Evolutionary conservation across 2,329 filamentous ascomycete species (phyloP).

Genomic region (Thyridium curvatum): DNA sequence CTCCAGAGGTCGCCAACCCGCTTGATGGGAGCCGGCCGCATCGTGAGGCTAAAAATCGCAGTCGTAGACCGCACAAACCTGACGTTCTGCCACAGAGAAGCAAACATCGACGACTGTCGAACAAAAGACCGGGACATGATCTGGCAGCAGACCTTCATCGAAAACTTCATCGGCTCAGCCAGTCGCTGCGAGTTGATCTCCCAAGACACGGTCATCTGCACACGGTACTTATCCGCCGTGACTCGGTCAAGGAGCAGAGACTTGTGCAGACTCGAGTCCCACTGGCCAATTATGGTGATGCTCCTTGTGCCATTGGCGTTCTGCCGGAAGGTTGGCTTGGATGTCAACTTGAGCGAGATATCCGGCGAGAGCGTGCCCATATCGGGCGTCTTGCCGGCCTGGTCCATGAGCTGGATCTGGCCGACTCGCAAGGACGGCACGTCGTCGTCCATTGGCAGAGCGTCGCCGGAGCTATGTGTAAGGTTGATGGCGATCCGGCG

Average conservation of each 20-base stretch:
- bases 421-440: conserved; percentile 72
- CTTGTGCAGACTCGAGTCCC: conserved; percentile 91
- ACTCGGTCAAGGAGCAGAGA: conserved; percentile 91
- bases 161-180: conserved; percentile 83
- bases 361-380: conserved; percentile 66
- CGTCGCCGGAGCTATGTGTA: conserved; percentile 85
- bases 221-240: conserved; percentile 85
- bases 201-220: conserved; percentile 84
- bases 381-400: conserved; percentile 77
- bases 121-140: conserved; percentile 80
- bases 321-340: conserved; percentile 71
- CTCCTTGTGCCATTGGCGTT: conserved; percentile 88
- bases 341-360: conserved; percentile 69
- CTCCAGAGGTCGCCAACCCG: conserved; percentile 90
- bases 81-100: conserved; percentile 77
- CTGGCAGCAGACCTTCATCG: conserved; percentile 73
- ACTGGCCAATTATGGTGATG: conserved; percentile 83
- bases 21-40: conserved; percentile 86
- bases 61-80: conserved; percentile 83
- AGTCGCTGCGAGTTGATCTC: conserved; percentile 78
- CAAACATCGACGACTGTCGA: conserved; percentile 80
- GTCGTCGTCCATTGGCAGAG: conserved; percentile 83
- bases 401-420: conserved; percentile 75
- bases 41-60: conserved; percentile 77
- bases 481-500: conserved; percentile 80